phyloP scores from a whole-genome alignment of 1,284 basidiomycete species.

The Dichomitus squalens region DNA sequence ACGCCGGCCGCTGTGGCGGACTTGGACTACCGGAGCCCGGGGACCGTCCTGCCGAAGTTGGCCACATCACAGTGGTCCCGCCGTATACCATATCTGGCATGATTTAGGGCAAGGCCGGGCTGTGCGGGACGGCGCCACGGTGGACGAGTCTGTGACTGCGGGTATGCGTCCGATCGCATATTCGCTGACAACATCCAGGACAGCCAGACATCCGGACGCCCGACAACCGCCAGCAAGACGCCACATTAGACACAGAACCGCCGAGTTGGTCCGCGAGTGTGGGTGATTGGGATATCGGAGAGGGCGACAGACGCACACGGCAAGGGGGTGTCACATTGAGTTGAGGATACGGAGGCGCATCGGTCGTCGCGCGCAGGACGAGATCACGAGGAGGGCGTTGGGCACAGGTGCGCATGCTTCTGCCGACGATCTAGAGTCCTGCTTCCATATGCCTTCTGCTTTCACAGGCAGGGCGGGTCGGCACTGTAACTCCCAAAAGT shows the following conservation, averaged over 20 bases:
- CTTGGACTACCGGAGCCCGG: slow-evolving; percentile 10
- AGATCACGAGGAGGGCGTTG: slow-evolving; percentile 19
- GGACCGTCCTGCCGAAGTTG: slow-evolving; percentile 14
- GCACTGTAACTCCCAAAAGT: slow-evolving; percentile 20
- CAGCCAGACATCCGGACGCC: slow-evolving; percentile 15
- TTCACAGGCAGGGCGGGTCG: slow-evolving; percentile 15
- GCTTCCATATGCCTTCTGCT: slow-evolving; percentile 21
- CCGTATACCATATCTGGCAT: slow-evolving; percentile 13
- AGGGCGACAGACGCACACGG: slow-evolving; percentile 4
- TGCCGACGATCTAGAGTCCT: slow-evolving; percentile 23
- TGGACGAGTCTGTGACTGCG: slow-evolving; percentile 21
- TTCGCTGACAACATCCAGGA: slow-evolving; percentile 21
- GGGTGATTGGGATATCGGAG: slow-evolving; percentile 2
- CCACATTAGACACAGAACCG: slow-evolving; percentile 7
- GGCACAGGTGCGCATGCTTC: slow-evolving; percentile 24
- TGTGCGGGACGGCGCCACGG: slow-evolving; percentile 23
- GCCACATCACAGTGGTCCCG: slow-evolving; percentile 19
- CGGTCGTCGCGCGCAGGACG: slow-evolving; percentile 8
- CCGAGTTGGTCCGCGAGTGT: slow-evolving; percentile 6
- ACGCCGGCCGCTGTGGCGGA: slow-evolving; percentile 15
- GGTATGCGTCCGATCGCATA: slow-evolving; percentile 23
- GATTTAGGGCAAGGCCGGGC: slow-evolving; percentile 27
- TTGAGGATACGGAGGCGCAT: slow-evolving; percentile 9
- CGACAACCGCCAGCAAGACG: slow-evolving; percentile 20
- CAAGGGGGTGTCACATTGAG: slow-evolving; percentile 16